phyloP scores from a whole-genome alignment of 2,329 filamentous ascomycete species.

The Aspergillus japonicus region DNA sequence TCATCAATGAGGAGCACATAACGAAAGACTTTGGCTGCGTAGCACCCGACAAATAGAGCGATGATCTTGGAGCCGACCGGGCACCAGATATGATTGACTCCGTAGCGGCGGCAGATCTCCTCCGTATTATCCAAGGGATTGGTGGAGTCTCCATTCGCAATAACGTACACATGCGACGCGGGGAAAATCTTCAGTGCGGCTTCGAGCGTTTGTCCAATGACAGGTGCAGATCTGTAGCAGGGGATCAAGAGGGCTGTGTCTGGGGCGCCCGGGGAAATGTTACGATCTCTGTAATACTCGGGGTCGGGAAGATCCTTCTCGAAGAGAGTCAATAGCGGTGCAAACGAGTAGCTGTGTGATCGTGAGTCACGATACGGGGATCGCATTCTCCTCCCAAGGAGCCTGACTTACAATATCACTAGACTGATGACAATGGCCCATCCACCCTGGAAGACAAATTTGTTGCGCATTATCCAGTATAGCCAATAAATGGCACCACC shows the following conservation, averaged over 20 bases:
- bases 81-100: constrained; percentile 51
- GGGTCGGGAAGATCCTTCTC: constrained; percentile 31
- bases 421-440: constrained; percentile 43
- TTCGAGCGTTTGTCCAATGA: constrained; percentile 45
- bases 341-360: constrained; percentile 27
- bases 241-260: constrained; percentile 49
- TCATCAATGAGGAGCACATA: constrained; percentile 53
- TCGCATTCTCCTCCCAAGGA: background rate
- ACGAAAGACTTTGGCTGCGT: constrained; percentile 47
- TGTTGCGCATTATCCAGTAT: constrained; percentile 42
- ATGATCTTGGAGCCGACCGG: constrained; percentile 52
- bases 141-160: constrained; percentile 51
- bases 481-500: constrained; percentile 46
- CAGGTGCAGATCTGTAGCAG: constrained; percentile 48
- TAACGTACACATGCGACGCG: constrained; percentile 46
- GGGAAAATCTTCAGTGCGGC: constrained; percentile 50
- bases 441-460: constrained; percentile 42
- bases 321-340: constrained; percentile 33
- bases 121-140: constrained; percentile 51
- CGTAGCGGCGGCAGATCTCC: constrained; percentile 44
- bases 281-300: constrained; percentile 14
- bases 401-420: constrained; percentile 33
- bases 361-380: background rate
- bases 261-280: constrained; percentile 22
- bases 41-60: constrained; percentile 51